These are phyloP conservation scores for Proteromonas lacertae DNA, from an alignment of 352 stramenopile genomes.

Conservation along the genomic window DNA sequence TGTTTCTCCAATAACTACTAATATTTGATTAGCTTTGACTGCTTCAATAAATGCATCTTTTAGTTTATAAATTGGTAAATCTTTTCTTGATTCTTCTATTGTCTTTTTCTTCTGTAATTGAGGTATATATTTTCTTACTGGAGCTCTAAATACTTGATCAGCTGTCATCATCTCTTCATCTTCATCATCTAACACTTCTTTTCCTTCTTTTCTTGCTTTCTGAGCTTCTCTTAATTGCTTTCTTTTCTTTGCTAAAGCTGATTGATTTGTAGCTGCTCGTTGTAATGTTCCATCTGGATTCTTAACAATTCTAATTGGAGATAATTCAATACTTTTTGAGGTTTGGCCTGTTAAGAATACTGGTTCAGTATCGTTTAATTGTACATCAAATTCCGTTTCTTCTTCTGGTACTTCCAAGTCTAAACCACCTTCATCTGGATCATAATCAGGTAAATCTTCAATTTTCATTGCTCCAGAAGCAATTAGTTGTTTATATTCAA, in stretches of 20 bases:
- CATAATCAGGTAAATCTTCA: slow-evolving; percentile 84
- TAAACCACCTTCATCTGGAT: slow-evolving; percentile 54
- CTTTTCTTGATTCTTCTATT: slow-evolving; percentile 80
- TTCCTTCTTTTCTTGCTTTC: slow-evolving; percentile 77
- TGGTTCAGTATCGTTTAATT: slow-evolving; percentile 80
- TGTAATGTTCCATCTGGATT: slow-evolving; percentile 93
- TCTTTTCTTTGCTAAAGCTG: slow-evolving; percentile 72
- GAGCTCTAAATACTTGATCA: too few relatives aligned
- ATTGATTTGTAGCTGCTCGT: slow-evolving; percentile 76
- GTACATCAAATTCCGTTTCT: slow-evolving; percentile 30
- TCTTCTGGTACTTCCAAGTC: slow-evolving; percentile 13
- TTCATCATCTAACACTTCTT: slow-evolving; percentile 84
- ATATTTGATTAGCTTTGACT: slow-evolving; percentile 64
- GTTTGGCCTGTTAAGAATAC: slow-evolving; percentile 80
- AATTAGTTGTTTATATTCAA: slow-evolving; percentile 84
- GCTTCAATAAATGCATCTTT: slow-evolving; percentile 70
- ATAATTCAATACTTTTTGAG: slow-evolving; percentile 34
- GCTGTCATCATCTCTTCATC: slow-evolving; percentile 76
- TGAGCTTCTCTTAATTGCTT: slow-evolving; percentile 78
- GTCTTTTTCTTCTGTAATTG: slow-evolving; percentile 70
- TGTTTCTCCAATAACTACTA: slow-evolving; percentile 96
- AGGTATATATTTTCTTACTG: too few relatives aligned
- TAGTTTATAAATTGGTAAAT: slow-evolving; percentile 78
- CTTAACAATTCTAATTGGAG: slow-evolving; percentile 86
- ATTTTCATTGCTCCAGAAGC: slow-evolving; percentile 80